Evolutionary conservation across 306 rosid genomes (phyloP), one percentile per base, ranked within the genome.

Genomic region (Ceratonia siliqua): DNA sequence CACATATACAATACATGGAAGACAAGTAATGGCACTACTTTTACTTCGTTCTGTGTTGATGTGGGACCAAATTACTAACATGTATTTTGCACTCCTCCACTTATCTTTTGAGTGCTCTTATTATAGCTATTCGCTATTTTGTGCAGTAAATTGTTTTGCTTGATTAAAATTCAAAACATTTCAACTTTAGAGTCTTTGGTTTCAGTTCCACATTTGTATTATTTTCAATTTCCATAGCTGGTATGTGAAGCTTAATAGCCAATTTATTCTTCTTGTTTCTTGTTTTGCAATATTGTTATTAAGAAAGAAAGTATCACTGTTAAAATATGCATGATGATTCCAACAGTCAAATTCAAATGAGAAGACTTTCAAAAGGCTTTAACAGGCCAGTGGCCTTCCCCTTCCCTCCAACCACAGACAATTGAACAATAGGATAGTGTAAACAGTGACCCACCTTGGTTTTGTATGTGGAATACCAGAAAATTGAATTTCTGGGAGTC

Each of bases 171-270:
- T n/a, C n/a, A n/a, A n/a, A n/a, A n/a, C 33, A 15, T 25, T 39
- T 39, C 42, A 56, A 55, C 2, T 12, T 39, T 5, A 0, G 25
- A 20, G 5, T 24, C 21, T 22, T 55, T 54, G 8, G 20, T 8
- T 50, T 70, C 45, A 68, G 18, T 43, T 68, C n/a, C n/a, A n/a
- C n/a, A n/a, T n/a, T 25, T 61, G 39, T 49, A 70, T 50, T 78
- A 36, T 38, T 62, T 11, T 78, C 30, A 9, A 21, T 45, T 10
- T 28, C 21, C 12, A 32, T 28, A 11, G 43, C 12, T 58, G 33
- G 48, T 30, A 59, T 43, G 69, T 43, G 58, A 36, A 3, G 27
- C 68, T 32, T 15, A 18, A 73, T 30, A 33, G 58, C 6, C 50
- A 70, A 41, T 28, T 24, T 41, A 15, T 69, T 15, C 50, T 35